Conservation (phyloP, 2,329 filamentous ascomycete species). For the Penicillium sp. region DNA sequence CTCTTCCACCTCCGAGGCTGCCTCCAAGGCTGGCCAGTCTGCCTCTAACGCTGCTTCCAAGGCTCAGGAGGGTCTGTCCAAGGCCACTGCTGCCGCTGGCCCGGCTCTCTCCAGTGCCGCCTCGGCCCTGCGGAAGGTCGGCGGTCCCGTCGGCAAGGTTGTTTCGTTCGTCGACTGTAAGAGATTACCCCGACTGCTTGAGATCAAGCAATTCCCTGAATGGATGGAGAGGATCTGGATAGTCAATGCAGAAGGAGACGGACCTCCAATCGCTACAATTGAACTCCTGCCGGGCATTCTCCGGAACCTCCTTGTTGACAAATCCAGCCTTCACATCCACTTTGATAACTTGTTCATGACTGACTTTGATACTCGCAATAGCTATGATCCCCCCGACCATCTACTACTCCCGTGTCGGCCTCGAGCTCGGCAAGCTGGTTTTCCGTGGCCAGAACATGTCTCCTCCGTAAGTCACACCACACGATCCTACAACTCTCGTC, state of each 20-base stretch:
- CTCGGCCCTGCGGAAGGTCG: conserved; percentile 74
- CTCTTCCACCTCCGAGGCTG: conserved; percentile 54
- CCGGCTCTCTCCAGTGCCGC: conserved; percentile 77
- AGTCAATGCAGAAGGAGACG: conserved; percentile 1
- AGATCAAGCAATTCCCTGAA: background rate
- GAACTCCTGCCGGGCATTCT: conserved; percentile 7
- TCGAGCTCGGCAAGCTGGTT: conserved; percentile 87
- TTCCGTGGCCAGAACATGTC: conserved; percentile 89
- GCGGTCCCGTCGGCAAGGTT: conserved; percentile 80
- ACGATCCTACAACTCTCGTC: conserved; percentile 4
- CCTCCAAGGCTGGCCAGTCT: conserved; percentile 53
- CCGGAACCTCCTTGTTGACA: conserved; percentile 28
- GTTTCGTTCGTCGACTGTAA: conserved; percentile 86
- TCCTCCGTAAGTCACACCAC: conserved; percentile 77
- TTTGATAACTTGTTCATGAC: conserved; percentile 22
- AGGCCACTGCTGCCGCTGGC: conserved; percentile 79
- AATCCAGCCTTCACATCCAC: conserved; percentile 6
- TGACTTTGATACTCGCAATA: conserved; percentile 50
- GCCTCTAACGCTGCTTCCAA: conserved; percentile 58
- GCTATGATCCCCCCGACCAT: conserved; percentile 83
- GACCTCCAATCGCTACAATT: conserved; percentile 11
- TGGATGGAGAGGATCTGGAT: conserved; percentile 9
- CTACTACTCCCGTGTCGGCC: conserved; percentile 89
- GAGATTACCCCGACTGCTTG: conserved; percentile 42
- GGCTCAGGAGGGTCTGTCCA: conserved; percentile 81